Conservation (phyloP, 208 protist genomes). For the Leishmania guyanensis region DNA sequence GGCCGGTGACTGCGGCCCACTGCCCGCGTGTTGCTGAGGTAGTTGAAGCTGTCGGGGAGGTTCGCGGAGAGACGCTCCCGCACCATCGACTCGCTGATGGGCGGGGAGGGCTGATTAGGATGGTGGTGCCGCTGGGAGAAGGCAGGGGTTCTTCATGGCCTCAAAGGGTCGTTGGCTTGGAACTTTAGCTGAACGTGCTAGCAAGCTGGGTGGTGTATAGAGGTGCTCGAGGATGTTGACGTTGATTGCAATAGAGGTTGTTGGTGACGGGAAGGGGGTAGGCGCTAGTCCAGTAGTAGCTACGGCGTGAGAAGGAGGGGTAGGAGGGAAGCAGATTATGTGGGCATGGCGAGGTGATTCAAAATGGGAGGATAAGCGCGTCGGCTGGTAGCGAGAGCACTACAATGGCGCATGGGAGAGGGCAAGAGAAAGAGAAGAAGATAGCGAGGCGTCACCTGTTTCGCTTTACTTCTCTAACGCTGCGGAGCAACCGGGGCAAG, state of each 20-base stretch:
- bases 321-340: background rate
- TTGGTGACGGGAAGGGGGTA: background rate
- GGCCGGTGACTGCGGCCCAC: background rate
- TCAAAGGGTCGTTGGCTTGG: background rate
- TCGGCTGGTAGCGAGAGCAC: background rate
- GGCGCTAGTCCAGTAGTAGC: no score
- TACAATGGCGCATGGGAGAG: background rate
- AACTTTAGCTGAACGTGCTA: background rate
- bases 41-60: conserved; percentile 20
- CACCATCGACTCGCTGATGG: conserved; percentile 31
- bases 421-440: background rate
- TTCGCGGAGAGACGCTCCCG: conserved; percentile 28
- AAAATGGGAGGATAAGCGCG: background rate
- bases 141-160: no score
- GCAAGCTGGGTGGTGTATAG: background rate
- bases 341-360: background rate
- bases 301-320: no score
- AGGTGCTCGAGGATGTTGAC: background rate
- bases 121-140: conserved; percentile 2
- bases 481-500: background rate
- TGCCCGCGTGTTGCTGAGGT: conserved; percentile 15
- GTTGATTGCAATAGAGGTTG: background rate
- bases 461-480: background rate
- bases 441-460: background rate
- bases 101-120: background rate